Evolutionary conservation across 2,329 filamentous ascomycete species (phyloP).

Genomic region (Talaromyces amestolkiae): DNA sequence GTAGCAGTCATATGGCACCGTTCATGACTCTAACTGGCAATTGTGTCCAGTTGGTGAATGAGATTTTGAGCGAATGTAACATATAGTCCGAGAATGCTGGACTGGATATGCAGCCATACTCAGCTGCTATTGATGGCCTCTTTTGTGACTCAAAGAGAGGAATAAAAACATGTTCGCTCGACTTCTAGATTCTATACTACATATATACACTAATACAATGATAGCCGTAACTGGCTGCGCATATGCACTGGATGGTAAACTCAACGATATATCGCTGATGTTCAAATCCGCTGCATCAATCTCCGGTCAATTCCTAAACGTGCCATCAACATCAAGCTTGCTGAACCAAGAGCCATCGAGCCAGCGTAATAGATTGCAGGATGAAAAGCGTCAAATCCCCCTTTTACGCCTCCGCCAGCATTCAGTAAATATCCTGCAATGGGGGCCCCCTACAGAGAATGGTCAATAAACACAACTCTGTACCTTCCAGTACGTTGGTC

Average conservation of each 20-base stretch:
- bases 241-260: neutral
- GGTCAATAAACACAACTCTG: neutral
- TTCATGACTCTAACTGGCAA: conserved; percentile 19
- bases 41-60: conserved; percentile 1
- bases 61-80: conserved; percentile 2
- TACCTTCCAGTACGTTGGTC: neutral
- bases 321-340: conserved; percentile 43
- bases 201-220: neutral
- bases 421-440: conserved; percentile 61
- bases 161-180: neutral
- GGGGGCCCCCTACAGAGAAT: conserved; percentile 48
- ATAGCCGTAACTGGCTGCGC: neutral
- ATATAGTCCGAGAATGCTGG: neutral
- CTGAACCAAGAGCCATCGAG: conserved; percentile 49
- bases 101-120: neutral
- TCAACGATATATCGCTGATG: neutral
- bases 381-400: conserved; percentile 54
- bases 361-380: conserved; percentile 64
- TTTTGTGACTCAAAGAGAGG: neutral
- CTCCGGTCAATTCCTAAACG: conserved; percentile 43
- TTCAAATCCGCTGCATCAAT: conserved; percentile 11
- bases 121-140: neutral
- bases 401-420: conserved; percentile 52
- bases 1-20: conserved; percentile 20
- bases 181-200: neutral